These are phyloP conservation scores for Aschersonia sp. DNA, from an alignment of 2,329 filamentous ascomycete genomes.

Conservation along the genomic window DNA sequence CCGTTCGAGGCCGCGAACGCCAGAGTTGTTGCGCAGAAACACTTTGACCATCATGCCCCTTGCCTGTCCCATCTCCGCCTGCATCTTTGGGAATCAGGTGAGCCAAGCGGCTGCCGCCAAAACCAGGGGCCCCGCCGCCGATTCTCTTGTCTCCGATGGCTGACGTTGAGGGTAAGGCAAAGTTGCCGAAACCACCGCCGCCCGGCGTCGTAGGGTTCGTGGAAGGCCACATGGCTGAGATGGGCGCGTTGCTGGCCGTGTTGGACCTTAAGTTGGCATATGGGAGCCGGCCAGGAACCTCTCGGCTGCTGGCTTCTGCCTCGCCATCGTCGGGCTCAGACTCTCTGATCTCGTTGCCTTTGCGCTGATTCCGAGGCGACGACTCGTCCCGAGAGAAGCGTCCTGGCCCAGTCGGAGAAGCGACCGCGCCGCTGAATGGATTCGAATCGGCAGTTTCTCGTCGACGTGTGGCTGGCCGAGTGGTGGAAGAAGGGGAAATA, in stretches of 20 bases:
- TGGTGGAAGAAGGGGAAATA: conserved; percentile 56
- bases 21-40: conserved; percentile 31
- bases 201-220: conserved; percentile 47
- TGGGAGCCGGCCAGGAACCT: conserved; percentile 17
- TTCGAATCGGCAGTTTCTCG: conserved; percentile 67
- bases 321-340: conserved; percentile 39
- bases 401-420: conserved; percentile 45
- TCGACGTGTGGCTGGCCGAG: conserved; percentile 63
- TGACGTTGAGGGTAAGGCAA: conserved; percentile 50
- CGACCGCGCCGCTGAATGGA: conserved; percentile 38
- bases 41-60: conserved; percentile 33
- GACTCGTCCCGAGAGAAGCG: conserved; percentile 50
- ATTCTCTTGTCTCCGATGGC: conserved; percentile 59
- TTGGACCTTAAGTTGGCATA: conserved; percentile 39
- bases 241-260: conserved; percentile 31
- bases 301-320: conserved; percentile 12
- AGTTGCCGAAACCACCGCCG: conserved; percentile 76
- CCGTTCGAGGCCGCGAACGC: conserved; percentile 49
- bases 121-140: conserved; percentile 48
- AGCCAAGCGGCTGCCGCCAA: conserved; percentile 75
- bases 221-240: conserved; percentile 27
- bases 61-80: conserved; percentile 38
- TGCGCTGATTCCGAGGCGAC: conserved; percentile 43
- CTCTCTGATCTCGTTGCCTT: conserved; percentile 38
- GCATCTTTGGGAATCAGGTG: conserved; percentile 71